Percentiles rank a stretch among this genome's conserved stretches.
Evolutionary conservation across 2,329 filamentous ascomycete species (phyloP).

Genomic region (Phaeoacremonium minimum): DNA sequence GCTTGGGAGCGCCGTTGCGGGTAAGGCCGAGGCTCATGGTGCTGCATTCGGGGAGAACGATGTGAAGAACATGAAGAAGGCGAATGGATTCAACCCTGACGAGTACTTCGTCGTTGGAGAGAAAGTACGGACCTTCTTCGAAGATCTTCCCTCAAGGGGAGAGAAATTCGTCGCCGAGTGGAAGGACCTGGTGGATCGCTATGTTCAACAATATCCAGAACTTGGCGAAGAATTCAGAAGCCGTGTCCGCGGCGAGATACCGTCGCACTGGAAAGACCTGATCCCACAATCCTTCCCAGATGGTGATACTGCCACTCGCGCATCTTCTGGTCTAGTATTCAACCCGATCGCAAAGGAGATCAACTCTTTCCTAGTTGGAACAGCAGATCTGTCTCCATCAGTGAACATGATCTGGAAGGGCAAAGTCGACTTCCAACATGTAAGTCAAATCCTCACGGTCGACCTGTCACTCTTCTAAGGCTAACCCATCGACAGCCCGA

Average conservation of each 20-base stretch:
- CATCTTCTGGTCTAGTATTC: slow-evolving; percentile 39
- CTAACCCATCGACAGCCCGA: slow-evolving; percentile 10
- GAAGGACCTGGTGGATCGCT: slow-evolving; percentile 27
- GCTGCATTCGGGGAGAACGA: slow-evolving; percentile 49
- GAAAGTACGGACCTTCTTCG: slow-evolving; percentile 46
- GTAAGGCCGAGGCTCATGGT: slow-evolving; percentile 51
- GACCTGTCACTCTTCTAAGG: background rate
- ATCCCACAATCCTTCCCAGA: slow-evolving; percentile 46
- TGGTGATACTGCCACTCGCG: slow-evolving; percentile 43
- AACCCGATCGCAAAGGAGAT: slow-evolving; percentile 38
- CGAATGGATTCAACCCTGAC: slow-evolving; percentile 43
- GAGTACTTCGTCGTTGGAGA: slow-evolving; percentile 39
- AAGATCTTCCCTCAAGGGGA: slow-evolving; percentile 39
- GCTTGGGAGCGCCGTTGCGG: slow-evolving; percentile 38
- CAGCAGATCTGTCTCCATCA: slow-evolving; percentile 40
- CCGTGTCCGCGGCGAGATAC: slow-evolving; percentile 42
- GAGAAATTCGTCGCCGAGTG: slow-evolving; percentile 41
- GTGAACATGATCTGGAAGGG: slow-evolving; percentile 46
- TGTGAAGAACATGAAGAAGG: slow-evolving; percentile 49
- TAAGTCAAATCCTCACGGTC: slow-evolving; percentile 16
- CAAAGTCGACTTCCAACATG: slow-evolving; percentile 46
- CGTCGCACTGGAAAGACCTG: slow-evolving; percentile 41
- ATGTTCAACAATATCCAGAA: slow-evolving; percentile 14
- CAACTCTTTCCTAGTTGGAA: slow-evolving; percentile 39
- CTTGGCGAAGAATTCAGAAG: slow-evolving; percentile 35